phyloP scores from a whole-genome alignment of 2,329 filamentous ascomycete species.

The Fusarium citri region DNA sequence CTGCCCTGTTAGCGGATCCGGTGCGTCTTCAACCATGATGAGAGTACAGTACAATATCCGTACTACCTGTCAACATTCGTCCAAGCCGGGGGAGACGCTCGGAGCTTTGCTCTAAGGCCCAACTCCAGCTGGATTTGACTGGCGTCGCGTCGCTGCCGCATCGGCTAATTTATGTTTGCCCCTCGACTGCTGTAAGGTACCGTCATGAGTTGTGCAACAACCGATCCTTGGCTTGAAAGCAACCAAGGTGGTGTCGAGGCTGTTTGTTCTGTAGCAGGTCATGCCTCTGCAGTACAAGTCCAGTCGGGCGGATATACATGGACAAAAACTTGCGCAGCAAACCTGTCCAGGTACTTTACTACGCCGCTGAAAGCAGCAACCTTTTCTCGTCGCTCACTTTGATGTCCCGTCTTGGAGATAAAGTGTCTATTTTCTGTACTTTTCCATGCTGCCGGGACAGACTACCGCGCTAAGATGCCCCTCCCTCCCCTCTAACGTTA shows the following conservation, averaged over 20 bases:
- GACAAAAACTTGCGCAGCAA: not conserved
- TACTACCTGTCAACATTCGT: constrained; percentile 1
- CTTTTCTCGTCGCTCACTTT: not conserved
- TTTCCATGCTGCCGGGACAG: constrained; percentile 42
- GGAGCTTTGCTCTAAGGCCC: constrained; percentile 1
- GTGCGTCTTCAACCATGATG: constrained; percentile 15
- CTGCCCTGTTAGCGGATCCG: constrained; percentile 18
- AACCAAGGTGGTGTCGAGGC: constrained; percentile 13
- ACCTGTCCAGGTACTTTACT: not conserved
- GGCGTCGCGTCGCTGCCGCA: constrained; percentile 25
- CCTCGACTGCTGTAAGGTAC: constrained; percentile 41
- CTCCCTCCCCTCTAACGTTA: not conserved
- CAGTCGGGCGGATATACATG: not conserved
- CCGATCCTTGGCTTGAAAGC: constrained; percentile 10
- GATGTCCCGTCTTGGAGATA: not conserved
- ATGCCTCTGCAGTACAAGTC: not conserved
- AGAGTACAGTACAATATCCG: not conserved
- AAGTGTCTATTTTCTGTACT: not conserved
- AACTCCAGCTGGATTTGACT: constrained; percentile 29
- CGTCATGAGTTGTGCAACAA: constrained; percentile 20
- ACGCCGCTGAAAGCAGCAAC: not conserved
- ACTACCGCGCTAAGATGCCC: constrained; percentile 19
- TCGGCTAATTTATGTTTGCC: constrained; percentile 30
- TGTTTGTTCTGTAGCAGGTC: not conserved
- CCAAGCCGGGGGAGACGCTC: not conserved